Evolutionary conservation across 140 eudicot species (phyloP).

Genomic region (Stevia rebaudiana): DNA sequence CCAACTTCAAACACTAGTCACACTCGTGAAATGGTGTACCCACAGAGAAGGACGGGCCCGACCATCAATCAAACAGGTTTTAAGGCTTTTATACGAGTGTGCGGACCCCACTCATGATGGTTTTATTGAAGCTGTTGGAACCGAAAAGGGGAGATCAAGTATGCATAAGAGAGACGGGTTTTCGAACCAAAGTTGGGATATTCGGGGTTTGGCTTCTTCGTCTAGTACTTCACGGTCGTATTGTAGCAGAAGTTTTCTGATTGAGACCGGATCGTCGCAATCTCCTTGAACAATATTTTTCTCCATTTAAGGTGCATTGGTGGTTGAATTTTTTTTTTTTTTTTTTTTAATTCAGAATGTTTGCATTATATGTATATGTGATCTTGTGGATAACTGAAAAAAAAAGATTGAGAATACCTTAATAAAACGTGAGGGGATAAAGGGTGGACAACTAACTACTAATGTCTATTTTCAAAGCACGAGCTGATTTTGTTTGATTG

Average conservation of each 20-base stretch:
- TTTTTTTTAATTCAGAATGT: background rate
- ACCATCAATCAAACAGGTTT: constrained; percentile 84
- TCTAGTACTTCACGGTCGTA: constrained; percentile 81
- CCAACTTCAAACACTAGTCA: constrained; percentile 65
- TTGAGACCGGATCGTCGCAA: constrained; percentile 69
- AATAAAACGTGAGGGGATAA: no score
- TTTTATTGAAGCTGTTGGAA: constrained; percentile 72
- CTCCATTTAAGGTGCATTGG: constrained; percentile 18
- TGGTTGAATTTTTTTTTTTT: background rate
- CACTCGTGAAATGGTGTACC: constrained; percentile 76
- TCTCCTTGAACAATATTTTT: constrained; percentile 41
- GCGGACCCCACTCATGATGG: constrained; percentile 77
- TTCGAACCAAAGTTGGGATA: constrained; percentile 52
- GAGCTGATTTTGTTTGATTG: no score
- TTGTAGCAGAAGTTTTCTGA: constrained; percentile 79
- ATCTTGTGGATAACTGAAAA: no score
- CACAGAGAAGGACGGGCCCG: constrained; percentile 66
- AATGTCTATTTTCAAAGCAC: no score
- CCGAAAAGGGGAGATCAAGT: constrained; percentile 64
- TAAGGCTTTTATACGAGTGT: constrained; percentile 84
- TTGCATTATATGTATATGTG: no score
- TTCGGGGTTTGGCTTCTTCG: constrained; percentile 67
- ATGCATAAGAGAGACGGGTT: constrained; percentile 8
- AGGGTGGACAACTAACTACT: no score
- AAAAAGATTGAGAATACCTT: no score